Base-by-base conservation (phyloP, 2,329 filamentous ascomycete species). In the Thelonectria rubi region DNA sequence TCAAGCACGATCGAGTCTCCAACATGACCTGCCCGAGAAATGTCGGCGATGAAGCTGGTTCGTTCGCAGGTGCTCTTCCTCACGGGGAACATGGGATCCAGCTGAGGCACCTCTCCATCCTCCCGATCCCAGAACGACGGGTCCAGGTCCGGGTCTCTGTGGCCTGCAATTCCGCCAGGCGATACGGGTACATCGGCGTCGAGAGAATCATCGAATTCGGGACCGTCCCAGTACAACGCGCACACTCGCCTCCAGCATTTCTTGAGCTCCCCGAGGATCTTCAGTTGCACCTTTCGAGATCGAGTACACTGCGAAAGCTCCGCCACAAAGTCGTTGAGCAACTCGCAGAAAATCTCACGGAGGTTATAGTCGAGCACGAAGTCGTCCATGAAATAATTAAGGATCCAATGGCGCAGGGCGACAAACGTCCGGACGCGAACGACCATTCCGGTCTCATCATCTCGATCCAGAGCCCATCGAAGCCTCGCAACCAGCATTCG, bases 331-430 rank as follows among this genome's bases (percentile, higher is more conserved):
- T 83, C 80, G 74, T 98, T 97, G 60, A 97, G 83, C 9, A 93
- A 82, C 32, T 88, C 82, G 77, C 94, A 97, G 73, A 97, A 97
- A 15, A 87, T 86, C 5, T 86, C 81, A 9, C 94, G 89, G 32
- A 98, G 81, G 46, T 86, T 81, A 72, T 90, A 89, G 73, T 94
- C 88, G 21, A 90, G 78, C 42, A 96, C 87, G 74, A 97, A 99
- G 74, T 99, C 95, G 73, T 99, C 95, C 57, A 92, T 85, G 69
- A 98, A 99, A 77, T 99, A 99, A 76, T 99, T 99, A 64, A 99
- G 79, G 59, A 98, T 94, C 95, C 95, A 99, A 77, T 99, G 95
- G 58, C 95, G 88, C 46, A 98, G 84, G 8, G 95, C 95, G 24
- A 97, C 95, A 79, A 98, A 99, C 0, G 94, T 96, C 43, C 95